These are phyloP conservation scores for Maudiozyma saulgeensis DNA, from an alignment of 805 yeast species.

Conservation along the genomic window DNA sequence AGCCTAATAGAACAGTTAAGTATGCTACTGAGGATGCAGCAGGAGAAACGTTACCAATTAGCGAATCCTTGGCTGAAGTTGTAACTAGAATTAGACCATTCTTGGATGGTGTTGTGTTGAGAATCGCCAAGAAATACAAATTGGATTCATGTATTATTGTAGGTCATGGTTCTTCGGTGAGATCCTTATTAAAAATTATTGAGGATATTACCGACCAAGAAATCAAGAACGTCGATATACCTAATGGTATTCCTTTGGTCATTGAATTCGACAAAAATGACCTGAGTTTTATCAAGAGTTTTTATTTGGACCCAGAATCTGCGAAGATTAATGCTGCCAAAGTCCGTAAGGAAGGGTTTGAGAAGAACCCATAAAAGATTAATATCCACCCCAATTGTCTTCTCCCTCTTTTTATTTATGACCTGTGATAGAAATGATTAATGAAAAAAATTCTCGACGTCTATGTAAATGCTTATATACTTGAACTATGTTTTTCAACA, in stretches of 20 bases:
- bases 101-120: slow-evolving; percentile 39
- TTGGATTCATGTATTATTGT: slow-evolving; percentile 56
- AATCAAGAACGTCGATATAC: slow-evolving; percentile 67
- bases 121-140: slow-evolving; percentile 35
- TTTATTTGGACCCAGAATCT: slow-evolving; percentile 70
- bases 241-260: slow-evolving; percentile 75
- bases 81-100: slow-evolving; percentile 57
- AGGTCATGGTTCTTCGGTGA: slow-evolving; percentile 75
- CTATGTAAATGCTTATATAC: too few species aligned
- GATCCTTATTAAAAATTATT: slow-evolving; percentile 63
- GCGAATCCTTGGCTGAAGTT: slow-evolving; percentile 70
- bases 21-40: slow-evolving; percentile 30
- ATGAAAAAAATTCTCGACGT: too few species aligned
- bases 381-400: neutral
- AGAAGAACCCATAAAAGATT: slow-evolving; percentile 17
- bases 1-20: slow-evolving; percentile 28
- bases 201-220: slow-evolving; percentile 57
- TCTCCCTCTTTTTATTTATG: neutral
- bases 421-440: neutral
- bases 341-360: slow-evolving; percentile 67
- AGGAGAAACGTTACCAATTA: slow-evolving; percentile 44
- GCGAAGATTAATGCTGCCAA: slow-evolving; percentile 73
- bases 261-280: slow-evolving; percentile 46
- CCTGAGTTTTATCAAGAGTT: slow-evolving; percentile 41
- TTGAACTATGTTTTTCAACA: too few species aligned